Evolutionary conservation across 108 stramenopile genomes (phyloP).

Genomic region (Pinguiococcus pyrenoidosus): DNA sequence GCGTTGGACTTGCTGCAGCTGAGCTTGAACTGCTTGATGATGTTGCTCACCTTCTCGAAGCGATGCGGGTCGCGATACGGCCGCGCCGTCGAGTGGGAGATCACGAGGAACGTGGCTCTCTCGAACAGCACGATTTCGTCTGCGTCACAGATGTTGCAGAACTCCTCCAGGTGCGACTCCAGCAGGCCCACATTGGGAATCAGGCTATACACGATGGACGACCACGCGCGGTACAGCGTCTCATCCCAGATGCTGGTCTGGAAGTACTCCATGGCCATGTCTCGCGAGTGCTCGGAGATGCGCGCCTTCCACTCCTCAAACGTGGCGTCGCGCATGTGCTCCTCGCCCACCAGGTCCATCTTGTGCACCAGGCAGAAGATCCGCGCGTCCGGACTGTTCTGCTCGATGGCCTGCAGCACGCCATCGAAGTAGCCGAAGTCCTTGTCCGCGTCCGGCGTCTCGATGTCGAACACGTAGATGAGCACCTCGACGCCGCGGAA

Average conservation of each 20-base stretch:
- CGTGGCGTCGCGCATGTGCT: slow-evolving; percentile 58
- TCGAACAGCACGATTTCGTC: slow-evolving; percentile 98
- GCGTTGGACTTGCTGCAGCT: slow-evolving; percentile 82
- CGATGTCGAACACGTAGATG: slow-evolving; percentile 98
- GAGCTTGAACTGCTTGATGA: slow-evolving; percentile 98
- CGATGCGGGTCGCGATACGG: slow-evolving; percentile 88
- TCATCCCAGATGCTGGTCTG: slow-evolving; percentile 97
- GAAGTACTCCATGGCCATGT: slow-evolving; percentile 62
- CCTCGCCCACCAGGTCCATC: slow-evolving; percentile 87
- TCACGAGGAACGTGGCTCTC: slow-evolving; percentile 89
- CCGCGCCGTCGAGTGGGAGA: slow-evolving; percentile 64
- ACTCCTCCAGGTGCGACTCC: slow-evolving; percentile 74
- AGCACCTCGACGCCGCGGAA: slow-evolving; percentile 89
- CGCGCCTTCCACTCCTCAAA: slow-evolving; percentile 61
- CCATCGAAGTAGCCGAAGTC: slow-evolving; percentile 30
- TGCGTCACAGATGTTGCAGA: slow-evolving; percentile 82
- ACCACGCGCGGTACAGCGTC: slow-evolving; percentile 73
- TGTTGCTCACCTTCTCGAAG: slow-evolving; percentile 98
- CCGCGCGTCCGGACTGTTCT: slow-evolving; percentile 81
- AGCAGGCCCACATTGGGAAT: slow-evolving; percentile 89
- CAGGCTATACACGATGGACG: slow-evolving; percentile 87
- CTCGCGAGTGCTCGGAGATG: slow-evolving; percentile 40
- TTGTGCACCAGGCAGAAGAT: slow-evolving; percentile 97
- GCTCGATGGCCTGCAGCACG: slow-evolving; percentile 69
- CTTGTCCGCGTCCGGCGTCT: slow-evolving; percentile 61